phyloP scores from a whole-genome alignment of 2,329 filamentous ascomycete genomes.

The Ascosphaera acerosa region DNA sequence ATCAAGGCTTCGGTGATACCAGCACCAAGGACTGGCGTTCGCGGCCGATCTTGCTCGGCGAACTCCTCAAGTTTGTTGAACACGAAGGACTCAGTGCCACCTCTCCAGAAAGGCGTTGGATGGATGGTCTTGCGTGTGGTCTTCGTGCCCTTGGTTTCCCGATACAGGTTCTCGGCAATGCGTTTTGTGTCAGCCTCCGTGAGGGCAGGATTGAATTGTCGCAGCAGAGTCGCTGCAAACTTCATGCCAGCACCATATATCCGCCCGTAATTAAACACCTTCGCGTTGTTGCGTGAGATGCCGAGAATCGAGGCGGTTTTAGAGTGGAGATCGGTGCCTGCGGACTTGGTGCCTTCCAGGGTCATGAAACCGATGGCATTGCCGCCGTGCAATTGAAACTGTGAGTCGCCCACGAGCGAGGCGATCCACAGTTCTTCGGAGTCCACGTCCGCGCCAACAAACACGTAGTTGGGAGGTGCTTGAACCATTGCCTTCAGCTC shows the following conservation, averaged over 20 bases:
- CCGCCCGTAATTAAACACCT: conserved; percentile 95
- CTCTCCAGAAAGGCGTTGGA: conserved; percentile 70
- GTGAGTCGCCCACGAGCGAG: conserved; percentile 76
- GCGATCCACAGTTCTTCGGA: conserved; percentile 97
- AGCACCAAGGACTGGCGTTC: conserved; percentile 77
- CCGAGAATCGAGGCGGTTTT: conserved; percentile 78
- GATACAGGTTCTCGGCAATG: conserved; percentile 59
- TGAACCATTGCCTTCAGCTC: conserved; percentile 94
- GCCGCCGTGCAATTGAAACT: conserved; percentile 83
- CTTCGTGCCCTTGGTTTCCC: conserved; percentile 71
- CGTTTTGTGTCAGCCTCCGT: conserved; percentile 53
- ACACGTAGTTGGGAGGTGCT: conserved; percentile 70
- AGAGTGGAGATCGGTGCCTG: conserved; percentile 82
- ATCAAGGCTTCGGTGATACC: conserved; percentile 92
- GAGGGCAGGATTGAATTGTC: conserved; percentile 75
- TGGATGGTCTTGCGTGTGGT: conserved; percentile 47
- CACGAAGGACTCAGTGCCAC: conserved; percentile 88
- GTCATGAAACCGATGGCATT: conserved; percentile 99
- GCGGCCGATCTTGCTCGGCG: conserved; percentile 73
- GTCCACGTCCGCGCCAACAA: conserved; percentile 93
- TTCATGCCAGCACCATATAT: conserved; percentile 96
- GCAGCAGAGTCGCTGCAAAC: conserved; percentile 69
- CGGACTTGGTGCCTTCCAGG: conserved; percentile 79
- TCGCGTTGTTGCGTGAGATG: conserved; percentile 84
- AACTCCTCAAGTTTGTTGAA: conserved; percentile 98